Base-by-base conservation (phyloP, 2,329 filamentous ascomycete species). In the Anisogramma anomala region DNA sequence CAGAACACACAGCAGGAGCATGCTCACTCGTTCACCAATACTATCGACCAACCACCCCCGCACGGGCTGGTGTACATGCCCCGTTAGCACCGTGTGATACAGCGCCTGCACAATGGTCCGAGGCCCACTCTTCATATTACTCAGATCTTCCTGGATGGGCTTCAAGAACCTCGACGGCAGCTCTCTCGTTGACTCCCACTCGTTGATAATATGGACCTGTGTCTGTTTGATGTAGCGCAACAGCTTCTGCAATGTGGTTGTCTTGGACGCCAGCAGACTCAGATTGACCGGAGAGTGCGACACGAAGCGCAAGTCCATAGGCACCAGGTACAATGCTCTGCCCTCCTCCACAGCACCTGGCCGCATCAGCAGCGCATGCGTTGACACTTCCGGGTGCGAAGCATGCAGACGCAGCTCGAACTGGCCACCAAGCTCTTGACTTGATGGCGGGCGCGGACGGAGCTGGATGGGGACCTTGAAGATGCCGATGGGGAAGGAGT, bases 11-110 rank as follows among this genome's bases (percentile, higher is more conserved):
- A 17, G 36, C 18, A 1, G 39, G 25, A 17, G 17, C 5, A 8
- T 22, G 59, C 73, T 54, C 66, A 88, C 84, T 48, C 84, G 69
- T 55, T 93, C 85, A 6, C 78, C 76, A 22, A 95, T 64, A 49
- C 83, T 82, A 53, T 94, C 86, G 4, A 88, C 76, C 1, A 98
- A 69, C 82, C 93, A 98, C 56, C 95, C 87, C 45, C 78, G 79
- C 40, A 96, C 68, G 15, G 77, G 72, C 8, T 76, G 72, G 39
- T 82, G 77, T 19, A 83, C 86, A 54, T 91, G 77, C 0, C 88
- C 88, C 0, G 87, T 94, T 22, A 86, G 77, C 4, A 86, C 82
- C 0, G 89, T 73, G 54, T 94, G 87, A 55, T 85, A 94, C 7
- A 94, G 62, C 3, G 84, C 84, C 33, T 84, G 76, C 0, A 84